phyloP scores from a whole-genome alignment of 768 basidiomycete species.

The Boletus rubescentipes region DNA sequence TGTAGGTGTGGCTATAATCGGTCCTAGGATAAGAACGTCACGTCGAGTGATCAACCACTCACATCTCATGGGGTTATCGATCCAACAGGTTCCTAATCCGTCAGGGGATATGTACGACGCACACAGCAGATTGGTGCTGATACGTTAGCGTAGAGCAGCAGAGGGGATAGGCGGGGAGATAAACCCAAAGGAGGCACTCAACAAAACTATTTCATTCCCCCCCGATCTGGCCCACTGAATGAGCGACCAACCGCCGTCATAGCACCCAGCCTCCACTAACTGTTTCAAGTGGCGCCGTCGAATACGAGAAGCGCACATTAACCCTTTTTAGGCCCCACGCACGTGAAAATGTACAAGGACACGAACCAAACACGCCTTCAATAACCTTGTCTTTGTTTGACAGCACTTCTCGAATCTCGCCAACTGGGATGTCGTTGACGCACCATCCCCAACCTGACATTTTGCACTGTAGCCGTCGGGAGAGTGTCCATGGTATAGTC shows the following conservation, averaged over 20 bases:
- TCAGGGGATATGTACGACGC: not conserved
- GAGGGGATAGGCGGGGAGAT: not conserved
- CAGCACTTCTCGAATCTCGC: too few species aligned
- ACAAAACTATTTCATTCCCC: not conserved
- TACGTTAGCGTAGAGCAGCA: not conserved
- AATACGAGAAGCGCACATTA: not conserved
- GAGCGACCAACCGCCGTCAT: slow-evolving; percentile 5
- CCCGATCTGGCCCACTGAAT: not conserved
- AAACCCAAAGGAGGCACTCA: not conserved
- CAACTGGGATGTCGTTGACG: too few species aligned
- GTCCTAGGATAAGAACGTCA: not conserved
- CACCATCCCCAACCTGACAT: too few species aligned
- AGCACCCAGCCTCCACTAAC: not conserved
- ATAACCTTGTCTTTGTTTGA: too few species aligned
- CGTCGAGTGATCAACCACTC: not conserved
- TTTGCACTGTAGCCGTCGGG: too few species aligned
- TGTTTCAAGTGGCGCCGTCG: not conserved
- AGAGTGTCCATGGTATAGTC: too few species aligned
- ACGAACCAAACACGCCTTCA: not conserved
- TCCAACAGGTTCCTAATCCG: not conserved
- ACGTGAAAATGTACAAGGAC: not conserved
- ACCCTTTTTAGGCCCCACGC: not conserved
- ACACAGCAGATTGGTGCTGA: not conserved
- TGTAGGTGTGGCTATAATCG: not conserved
- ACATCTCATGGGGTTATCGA: not conserved